Evolutionary conservation across 2,329 filamentous ascomycete genomes (phyloP), one percentile per base, ranked within the genome.

Genomic region (Sordariomycetes sp.): DNA sequence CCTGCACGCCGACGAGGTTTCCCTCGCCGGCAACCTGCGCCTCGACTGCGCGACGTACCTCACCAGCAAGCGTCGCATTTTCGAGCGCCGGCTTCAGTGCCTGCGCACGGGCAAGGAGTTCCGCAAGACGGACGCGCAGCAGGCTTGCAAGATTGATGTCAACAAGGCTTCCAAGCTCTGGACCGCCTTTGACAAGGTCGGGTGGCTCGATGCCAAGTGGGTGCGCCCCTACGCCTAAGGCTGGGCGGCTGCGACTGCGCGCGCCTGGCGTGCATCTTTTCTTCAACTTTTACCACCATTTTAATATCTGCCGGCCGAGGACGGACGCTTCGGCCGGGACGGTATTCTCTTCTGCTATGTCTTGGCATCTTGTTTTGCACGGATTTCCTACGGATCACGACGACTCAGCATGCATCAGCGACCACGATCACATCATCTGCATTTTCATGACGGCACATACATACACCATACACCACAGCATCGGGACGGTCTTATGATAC

Each of bases 81-180:
- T 96, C 55, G 68, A 81, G 35, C 77, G 78, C 32, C 77, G 85
- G 26, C 72, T 90, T 21, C 74, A 82, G 33, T 75, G 72, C 39
- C 73, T 79, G 3, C 62, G 65, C 36, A 77, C 75, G 23, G 72
- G 73, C 52, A 92, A 93, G 58, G 83, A 88, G 49, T 95, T 94
- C 57, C 80, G 86, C 55, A 94, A 94, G 72, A 96, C 90, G 2
- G 86, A 94, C 53, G 86, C 87, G 5, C 90, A 96, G 57, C 85
- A 94, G 55, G 86, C 86, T n/a, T 94, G 86, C 71, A 93, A 93
- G 66, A 94, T 95, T 43, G 90, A 96, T 49, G 90, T 96, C 55
- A 95, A 95, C 68, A 96, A 95, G 66, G 86, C 88, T 4, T 93
- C 86, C 44, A 90, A 90, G 57, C 68, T 96, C 30, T 94, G 86